Percentiles rank a stretch among this genome's conserved stretches.
phyloP scores from a whole-genome alignment of 768 basidiomycete genomes.

The Naganishia friedmannii region DNA sequence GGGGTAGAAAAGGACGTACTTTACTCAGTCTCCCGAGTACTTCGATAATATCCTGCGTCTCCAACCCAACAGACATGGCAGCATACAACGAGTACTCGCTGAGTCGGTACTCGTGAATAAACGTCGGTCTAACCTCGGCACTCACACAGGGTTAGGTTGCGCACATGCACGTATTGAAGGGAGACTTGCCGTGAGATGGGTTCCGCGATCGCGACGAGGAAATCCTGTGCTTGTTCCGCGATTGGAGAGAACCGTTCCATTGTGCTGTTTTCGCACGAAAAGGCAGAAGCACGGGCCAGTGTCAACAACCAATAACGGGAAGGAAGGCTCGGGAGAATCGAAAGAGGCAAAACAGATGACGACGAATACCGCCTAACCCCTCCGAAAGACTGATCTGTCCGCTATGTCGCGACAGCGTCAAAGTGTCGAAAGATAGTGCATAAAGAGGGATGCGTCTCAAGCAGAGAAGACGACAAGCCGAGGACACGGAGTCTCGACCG shows the following conservation, averaged over 20 bases:
- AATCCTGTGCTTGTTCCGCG: constrained; percentile 96
- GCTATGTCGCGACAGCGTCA: too few species aligned
- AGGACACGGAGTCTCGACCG: too few species aligned
- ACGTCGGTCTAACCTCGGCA: constrained; percentile 67
- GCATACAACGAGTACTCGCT: constrained; percentile 97
- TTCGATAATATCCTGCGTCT: constrained; percentile 97
- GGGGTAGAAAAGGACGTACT: constrained; percentile 55
- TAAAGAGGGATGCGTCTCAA: too few species aligned
- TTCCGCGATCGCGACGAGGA: constrained; percentile 94
- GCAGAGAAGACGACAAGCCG: too few species aligned
- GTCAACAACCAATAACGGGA: too few species aligned
- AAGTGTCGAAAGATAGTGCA: too few species aligned
- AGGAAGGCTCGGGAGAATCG: too few species aligned
- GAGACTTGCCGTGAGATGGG: constrained; percentile 91
- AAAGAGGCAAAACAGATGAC: too few species aligned
- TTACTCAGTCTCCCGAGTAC: constrained; percentile 59
- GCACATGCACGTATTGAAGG: background rate
- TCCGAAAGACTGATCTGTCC: too few species aligned
- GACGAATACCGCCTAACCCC: too few species aligned
- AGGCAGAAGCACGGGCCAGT: too few species aligned
- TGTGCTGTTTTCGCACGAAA: constrained; percentile 60
- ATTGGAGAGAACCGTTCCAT: constrained; percentile 97
- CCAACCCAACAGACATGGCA: constrained; percentile 94
- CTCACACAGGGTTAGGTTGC: constrained; percentile 20
- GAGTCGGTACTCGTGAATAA: constrained; percentile 98